phyloP scores from a whole-genome alignment of 2,329 filamentous ascomycete genomes.

The Stenocarpella maydis region DNA sequence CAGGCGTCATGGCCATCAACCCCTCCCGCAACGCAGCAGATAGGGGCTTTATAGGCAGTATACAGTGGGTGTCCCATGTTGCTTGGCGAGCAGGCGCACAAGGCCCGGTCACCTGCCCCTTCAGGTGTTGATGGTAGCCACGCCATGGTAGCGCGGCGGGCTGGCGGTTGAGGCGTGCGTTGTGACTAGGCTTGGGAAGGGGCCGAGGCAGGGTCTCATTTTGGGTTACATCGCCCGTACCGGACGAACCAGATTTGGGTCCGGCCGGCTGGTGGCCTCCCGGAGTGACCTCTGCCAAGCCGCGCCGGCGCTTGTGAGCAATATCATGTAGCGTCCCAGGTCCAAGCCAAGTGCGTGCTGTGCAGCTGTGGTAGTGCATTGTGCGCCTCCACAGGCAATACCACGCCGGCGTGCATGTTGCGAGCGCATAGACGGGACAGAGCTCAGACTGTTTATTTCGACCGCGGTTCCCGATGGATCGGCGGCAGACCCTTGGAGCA shows the following conservation, averaged over 20 bases:
- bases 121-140: not conserved
- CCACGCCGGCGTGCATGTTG: not conserved
- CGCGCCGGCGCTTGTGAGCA: constrained; percentile 10
- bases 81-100: not conserved
- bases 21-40: not conserved
- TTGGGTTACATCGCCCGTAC: constrained; percentile 17
- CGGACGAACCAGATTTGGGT: constrained; percentile 9
- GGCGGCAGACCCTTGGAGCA: not conserved
- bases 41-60: not conserved
- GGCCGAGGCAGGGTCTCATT: constrained; percentile 7
- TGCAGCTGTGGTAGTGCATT: not conserved
- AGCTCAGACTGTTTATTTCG: not conserved
- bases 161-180: constrained; percentile 1
- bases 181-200: not conserved
- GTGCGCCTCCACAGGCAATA: too few species aligned
- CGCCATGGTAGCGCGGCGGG: not conserved
- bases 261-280: constrained; percentile 8
- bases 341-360: not conserved
- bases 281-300: constrained; percentile 27
- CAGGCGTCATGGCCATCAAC: not conserved
- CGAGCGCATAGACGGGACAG: not conserved
- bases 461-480: not conserved
- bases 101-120: not conserved
- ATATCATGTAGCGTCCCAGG: not conserved
- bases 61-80: not conserved